Percentiles rank a stretch among this genome's conserved stretches.
These are phyloP conservation scores for Entomortierella lignicola DNA, from an alignment of 192 early-diverging fungal species.

Conservation along the genomic window DNA sequence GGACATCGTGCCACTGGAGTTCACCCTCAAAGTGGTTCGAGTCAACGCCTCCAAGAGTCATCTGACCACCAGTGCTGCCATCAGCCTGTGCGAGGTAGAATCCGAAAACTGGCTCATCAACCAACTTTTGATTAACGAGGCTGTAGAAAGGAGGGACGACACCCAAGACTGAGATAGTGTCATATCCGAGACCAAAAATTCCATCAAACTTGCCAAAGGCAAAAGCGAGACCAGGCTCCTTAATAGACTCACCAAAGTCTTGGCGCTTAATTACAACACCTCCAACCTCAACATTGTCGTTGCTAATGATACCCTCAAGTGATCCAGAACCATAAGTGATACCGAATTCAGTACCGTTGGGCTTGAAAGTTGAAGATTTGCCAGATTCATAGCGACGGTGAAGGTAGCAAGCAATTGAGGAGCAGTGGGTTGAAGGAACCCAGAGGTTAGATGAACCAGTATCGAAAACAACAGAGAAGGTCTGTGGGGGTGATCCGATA, in stretches of 20 bases:
- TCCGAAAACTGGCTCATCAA: conserved; percentile 90
- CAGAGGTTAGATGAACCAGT: conserved; percentile 98
- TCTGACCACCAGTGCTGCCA: conserved; percentile 84
- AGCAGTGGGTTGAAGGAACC: conserved; percentile 93
- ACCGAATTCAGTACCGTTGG: conserved; percentile 95
- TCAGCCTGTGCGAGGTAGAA: conserved; percentile 86
- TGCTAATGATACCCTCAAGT: conserved; percentile 95
- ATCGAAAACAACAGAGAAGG: conserved; percentile 93
- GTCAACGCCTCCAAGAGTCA: conserved; percentile 91
- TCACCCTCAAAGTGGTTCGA: conserved; percentile 88
- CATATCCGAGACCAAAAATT: conserved; percentile 94
- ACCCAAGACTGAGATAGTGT: conserved; percentile 87
- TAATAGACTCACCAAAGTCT: conserved; percentile 95
- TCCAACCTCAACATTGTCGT: conserved; percentile 73
- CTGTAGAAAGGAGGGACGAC: conserved; percentile 97
- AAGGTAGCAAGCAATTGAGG: conserved; percentile 96
- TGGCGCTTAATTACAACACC: conserved; percentile 76
- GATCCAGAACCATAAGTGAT: conserved; percentile 95
- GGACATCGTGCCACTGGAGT: conserved; percentile 84
- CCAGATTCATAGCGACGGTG: conserved; percentile 89
- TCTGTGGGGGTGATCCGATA: conserved; percentile 91
- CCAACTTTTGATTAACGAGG: conserved; percentile 83
- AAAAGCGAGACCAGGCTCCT: conserved; percentile 98
- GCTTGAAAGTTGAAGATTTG: conserved; percentile 79
- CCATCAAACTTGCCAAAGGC: conserved; percentile 96